Evolutionary conservation across 2,329 filamentous ascomycete genomes (phyloP).

Genomic region (Acrocalymma vagum): DNA sequence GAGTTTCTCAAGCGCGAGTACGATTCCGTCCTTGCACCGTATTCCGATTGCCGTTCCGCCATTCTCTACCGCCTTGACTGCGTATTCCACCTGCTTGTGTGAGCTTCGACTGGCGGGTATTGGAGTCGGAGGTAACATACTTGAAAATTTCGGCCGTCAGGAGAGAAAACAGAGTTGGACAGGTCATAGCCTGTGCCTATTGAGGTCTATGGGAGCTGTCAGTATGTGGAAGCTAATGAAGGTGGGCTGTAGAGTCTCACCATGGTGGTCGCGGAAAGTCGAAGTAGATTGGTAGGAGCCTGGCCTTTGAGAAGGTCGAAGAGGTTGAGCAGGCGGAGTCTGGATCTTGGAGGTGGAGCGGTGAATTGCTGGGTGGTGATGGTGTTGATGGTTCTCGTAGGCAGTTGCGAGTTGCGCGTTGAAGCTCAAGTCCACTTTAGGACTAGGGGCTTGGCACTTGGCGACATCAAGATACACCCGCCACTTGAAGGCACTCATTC

Average conservation of each 20-base stretch:
- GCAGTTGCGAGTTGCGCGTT: conserved; percentile 42
- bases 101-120: conserved; percentile 11
- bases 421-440: conserved; percentile 25
- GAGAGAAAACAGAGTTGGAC: conserved; percentile 99
- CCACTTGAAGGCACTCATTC: no score
- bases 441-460: no score
- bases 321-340: conserved; percentile 1
- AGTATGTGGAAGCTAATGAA: conserved; percentile 21
- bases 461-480: no score
- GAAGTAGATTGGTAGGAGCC: conserved; percentile 5
- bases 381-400: conserved; percentile 25
- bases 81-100: conserved; percentile 78
- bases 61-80: conserved; percentile 97
- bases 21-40: conserved; percentile 95
- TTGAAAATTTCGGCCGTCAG: conserved; percentile 98
- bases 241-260: conserved; percentile 26
- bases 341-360: conserved; percentile 6
- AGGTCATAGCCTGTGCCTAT: conserved; percentile 99
- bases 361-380: conserved; percentile 25
- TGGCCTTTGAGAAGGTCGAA: conserved; percentile 14
- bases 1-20: conserved; percentile 96
- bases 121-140: conserved; percentile 57
- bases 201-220: conserved; percentile 74
- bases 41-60: conserved; percentile 96
- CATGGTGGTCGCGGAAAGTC: conserved; percentile 29